A percentile compares a stretch with the other conserved stretches of the same genome.
phyloP scores from a whole-genome alignment of 306 rosid genomes.

The Nissolia schottii region DNA sequence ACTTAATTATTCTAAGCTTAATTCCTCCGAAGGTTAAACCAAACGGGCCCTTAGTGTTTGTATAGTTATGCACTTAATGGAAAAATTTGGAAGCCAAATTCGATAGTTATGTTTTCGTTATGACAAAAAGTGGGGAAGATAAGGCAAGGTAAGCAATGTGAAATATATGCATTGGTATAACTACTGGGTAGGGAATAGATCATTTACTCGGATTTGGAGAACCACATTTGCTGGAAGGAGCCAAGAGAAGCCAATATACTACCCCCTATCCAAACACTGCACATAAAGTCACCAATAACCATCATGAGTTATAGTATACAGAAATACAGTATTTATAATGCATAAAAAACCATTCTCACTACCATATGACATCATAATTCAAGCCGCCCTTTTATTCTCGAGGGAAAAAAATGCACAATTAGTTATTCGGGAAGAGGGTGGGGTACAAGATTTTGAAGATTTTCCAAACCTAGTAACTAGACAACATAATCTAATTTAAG shows the following conservation, averaged over 20 bases:
- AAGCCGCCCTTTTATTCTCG: not conserved
- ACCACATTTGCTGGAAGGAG: constrained; percentile 87
- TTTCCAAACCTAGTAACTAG: not conserved
- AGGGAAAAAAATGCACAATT: not conserved
- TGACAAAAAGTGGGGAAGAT: not conserved
- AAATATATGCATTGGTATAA: not conserved
- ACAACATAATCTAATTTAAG: not conserved
- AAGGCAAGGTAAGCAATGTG: not conserved
- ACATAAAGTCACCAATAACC: constrained; percentile 9
- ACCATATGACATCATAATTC: constrained; percentile 18
- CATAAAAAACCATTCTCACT: constrained; percentile 14
- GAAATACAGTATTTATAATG: not conserved
- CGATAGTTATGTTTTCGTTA: not conserved
- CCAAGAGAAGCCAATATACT: constrained; percentile 99
- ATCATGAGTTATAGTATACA: constrained; percentile 17
- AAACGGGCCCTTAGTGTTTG: too few species aligned
- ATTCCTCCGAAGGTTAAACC: too few species aligned
- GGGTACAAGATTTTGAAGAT: not conserved
- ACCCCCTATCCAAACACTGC: constrained; percentile 99
- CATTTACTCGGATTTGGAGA: constrained; percentile 95
- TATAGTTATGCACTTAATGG: not conserved
- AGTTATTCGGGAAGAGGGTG: not conserved
- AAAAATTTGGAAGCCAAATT: not conserved
- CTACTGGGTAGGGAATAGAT: not conserved
- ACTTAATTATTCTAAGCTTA: too few species aligned